Base-by-base conservation (phyloP, 805 yeast genomes). In the Komagataella pastoris region DNA sequence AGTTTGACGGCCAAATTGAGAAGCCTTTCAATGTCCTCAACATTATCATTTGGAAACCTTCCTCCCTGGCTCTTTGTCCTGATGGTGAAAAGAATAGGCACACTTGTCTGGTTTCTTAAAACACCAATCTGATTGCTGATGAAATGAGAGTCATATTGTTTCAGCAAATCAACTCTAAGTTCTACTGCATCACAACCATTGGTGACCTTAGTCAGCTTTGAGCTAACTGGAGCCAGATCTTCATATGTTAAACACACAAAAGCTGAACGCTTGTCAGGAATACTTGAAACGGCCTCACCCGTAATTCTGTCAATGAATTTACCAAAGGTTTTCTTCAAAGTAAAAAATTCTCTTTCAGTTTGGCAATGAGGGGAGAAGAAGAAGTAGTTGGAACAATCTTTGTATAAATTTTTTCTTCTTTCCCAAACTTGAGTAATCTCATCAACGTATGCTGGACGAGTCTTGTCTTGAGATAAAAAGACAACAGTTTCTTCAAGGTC, bases 41-140 rank as follows among this genome's bases (percentile, higher is more conserved):
- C 58, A 12, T 77, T 79, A 7, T 69, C 69, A 60, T 85, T 88
- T 1, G 85, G 85, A 68, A 88, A 86, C 47, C 70, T 64, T 21
- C 97, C 97, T 49, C 97, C 97, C 67, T 89, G 96, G 3, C 81
- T 69, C 56, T 69, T 61, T 0, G 95, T 85, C 63, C 95, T 79
- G 3, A 89, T 70, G 2, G 96, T 88, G 69, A 79, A 87, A 51
- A 91, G 76, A 47, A 90, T 81, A 45, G 98, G 97, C 51, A 88
- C 67, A 40, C 71, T 68, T 14, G 85, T 73, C 49, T 74, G 73
- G 61, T 76, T 75, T 62, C 97, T 80, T 56, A 91, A 66, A 14
- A 74, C 58, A 1, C 88, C 85, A 51, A 88, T 68, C 63, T 89
- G 96, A 54, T 79, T 80, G 52, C 84, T 81, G 36, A 90, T 88